Conservation (phyloP, 1,139 yeast species). For the Arxiozyma slooffiae region DNA sequence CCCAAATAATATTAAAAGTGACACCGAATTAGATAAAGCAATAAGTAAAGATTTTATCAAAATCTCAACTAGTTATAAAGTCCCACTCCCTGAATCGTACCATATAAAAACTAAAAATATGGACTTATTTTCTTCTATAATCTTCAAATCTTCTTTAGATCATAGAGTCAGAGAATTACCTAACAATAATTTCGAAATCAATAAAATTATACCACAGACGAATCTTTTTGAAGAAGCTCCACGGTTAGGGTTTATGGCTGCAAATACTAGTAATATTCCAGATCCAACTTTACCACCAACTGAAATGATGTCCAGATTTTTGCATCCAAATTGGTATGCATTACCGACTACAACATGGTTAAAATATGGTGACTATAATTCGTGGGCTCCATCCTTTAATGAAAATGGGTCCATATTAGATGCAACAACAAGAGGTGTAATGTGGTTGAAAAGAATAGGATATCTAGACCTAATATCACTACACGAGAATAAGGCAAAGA, state of each 20-base stretch:
- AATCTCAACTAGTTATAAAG: constrained; percentile 50
- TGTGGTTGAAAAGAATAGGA: constrained; percentile 76
- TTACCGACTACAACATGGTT: constrained; percentile 79
- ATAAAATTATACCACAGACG: constrained; percentile 30
- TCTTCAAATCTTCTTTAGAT: constrained; percentile 28
- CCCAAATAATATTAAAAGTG: constrained; percentile 10
- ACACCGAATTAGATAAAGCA: constrained; percentile 21
- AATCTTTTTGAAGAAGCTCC: constrained; percentile 30
- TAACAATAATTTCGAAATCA: constrained; percentile 26
- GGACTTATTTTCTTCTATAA: constrained; percentile 44
- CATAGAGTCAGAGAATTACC: constrained; percentile 28
- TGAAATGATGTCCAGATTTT: constrained; percentile 57
- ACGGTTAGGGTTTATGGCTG: constrained; percentile 30
- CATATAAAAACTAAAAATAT: constrained; percentile 34
- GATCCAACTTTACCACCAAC: constrained; percentile 57
- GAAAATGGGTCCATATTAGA: constrained; percentile 61
- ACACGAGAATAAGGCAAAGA: constrained; percentile 9
- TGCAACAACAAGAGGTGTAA: constrained; percentile 52
- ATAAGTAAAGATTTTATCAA: constrained; percentile 53
- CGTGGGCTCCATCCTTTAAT: constrained; percentile 75
- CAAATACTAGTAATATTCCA: constrained; percentile 39
- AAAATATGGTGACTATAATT: constrained; percentile 49
- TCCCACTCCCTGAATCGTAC: constrained; percentile 57
- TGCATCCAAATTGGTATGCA: constrained; percentile 83
- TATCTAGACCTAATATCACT: constrained; percentile 37